These are phyloP conservation scores for Colletotrichum lini DNA, from an alignment of 2,329 filamentous ascomycete genomes.

Conservation along the genomic window DNA sequence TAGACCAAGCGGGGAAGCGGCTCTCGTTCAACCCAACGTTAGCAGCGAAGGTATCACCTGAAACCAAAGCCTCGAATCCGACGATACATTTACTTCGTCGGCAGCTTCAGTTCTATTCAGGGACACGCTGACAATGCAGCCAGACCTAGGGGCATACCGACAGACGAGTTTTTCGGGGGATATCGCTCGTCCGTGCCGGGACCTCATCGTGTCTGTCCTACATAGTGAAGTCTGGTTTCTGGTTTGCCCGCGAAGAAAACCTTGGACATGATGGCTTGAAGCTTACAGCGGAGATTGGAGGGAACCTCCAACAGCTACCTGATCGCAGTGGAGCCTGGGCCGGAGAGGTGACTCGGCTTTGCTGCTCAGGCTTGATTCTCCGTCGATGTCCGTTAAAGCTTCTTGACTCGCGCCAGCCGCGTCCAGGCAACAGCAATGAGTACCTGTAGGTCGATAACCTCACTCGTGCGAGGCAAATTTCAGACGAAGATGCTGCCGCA, in stretches of 20 bases:
- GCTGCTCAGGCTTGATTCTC: not conserved
- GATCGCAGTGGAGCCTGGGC: not conserved
- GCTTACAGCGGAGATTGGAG: not conserved
- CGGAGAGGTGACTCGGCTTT: not conserved
- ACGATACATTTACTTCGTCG: not conserved
- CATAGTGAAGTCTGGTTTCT: not conserved
- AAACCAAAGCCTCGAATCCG: not conserved
- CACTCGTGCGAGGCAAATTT: not conserved
- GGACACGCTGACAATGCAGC: not conserved
- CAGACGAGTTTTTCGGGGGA: too few species aligned
- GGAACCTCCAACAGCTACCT: not conserved
- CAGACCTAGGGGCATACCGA: not conserved
- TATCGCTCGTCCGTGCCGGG: not conserved
- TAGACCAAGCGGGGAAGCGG: not conserved
- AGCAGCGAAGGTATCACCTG: constrained; percentile 14
- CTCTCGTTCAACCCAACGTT: constrained; percentile 21
- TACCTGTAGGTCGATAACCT: not conserved
- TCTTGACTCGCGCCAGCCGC: not conserved
- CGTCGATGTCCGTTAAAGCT: not conserved
- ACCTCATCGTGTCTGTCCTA: not conserved
- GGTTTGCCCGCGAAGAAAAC: not conserved
- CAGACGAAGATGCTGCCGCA: not conserved
- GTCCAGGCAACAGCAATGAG: not conserved
- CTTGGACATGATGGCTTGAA: not conserved
- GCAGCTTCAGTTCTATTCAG: not conserved